These are phyloP conservation scores for Euphorbia tirucalli DNA, from an alignment of 345 rosid genomes.

Conservation along the genomic window DNA sequence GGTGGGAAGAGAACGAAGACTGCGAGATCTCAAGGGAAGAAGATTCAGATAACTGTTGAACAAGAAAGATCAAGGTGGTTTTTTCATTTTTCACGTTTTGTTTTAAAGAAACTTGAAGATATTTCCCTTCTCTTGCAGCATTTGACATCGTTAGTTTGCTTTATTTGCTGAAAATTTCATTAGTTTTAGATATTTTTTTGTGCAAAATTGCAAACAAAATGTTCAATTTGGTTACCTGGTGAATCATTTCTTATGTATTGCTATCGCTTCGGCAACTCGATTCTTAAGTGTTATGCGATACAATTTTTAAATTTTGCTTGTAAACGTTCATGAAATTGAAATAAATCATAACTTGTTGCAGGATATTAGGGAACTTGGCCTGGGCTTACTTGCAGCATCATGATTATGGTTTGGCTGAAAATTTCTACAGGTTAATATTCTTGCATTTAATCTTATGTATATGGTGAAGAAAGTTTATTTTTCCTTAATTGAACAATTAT, in stretches of 20 bases:
- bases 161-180: too few relatives aligned
- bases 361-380: constrained; percentile 79
- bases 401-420: constrained; percentile 74
- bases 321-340: too few relatives aligned
- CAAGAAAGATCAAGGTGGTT: constrained; percentile 71
- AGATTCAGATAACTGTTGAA: constrained; percentile 55
- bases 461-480: neutral
- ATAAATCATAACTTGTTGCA: constrained; percentile 24
- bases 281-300: too few relatives aligned
- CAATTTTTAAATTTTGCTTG: too few relatives aligned
- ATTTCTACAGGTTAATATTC: constrained; percentile 52
- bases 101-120: too few relatives aligned
- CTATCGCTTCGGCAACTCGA: too few relatives aligned
- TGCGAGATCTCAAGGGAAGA: constrained; percentile 73
- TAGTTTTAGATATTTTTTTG: too few relatives aligned
- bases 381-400: constrained; percentile 80
- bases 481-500: neutral
- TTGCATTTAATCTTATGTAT: neutral
- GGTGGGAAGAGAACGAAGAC: constrained; percentile 52
- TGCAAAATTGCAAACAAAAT: too few relatives aligned
- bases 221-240: too few relatives aligned
- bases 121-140: too few relatives aligned
- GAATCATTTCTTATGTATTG: too few relatives aligned
- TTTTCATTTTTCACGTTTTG: neutral
- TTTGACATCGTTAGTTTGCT: too few relatives aligned